Percentiles rank a stretch among this genome's conserved stretches.
These are phyloP conservation scores for Cardamine chenopodiifolia DNA, from an alignment of 345 rosid genomes.

Conservation along the genomic window DNA sequence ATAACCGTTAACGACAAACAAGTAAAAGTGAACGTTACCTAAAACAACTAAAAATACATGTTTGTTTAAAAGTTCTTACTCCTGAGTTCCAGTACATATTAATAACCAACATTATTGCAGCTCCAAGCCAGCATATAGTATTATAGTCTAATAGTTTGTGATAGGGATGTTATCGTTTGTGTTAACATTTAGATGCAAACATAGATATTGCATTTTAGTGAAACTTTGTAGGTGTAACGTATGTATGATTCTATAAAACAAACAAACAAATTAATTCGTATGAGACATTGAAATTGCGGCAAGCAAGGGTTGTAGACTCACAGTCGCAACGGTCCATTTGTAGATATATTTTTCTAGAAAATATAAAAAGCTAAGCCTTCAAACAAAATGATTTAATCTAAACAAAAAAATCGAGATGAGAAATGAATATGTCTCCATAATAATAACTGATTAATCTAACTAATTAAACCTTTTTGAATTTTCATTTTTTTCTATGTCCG, in stretches of 20 bases:
- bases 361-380: neutral
- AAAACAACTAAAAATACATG: conserved; percentile 17
- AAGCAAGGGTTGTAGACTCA: neutral
- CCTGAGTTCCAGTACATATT: neutral
- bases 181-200: neutral
- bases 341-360: neutral
- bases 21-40: conserved; percentile 40
- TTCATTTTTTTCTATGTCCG: neutral
- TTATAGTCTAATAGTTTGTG: neutral
- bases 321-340: neutral
- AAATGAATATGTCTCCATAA: neutral
- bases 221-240: neutral
- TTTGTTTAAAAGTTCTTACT: neutral
- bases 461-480: neutral
- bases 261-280: too few relatives aligned
- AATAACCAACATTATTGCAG: neutral
- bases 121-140: neutral
- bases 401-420: neutral
- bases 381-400: too few relatives aligned
- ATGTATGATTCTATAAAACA: neutral
- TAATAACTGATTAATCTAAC: neutral
- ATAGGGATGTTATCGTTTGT: neutral
- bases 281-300: too few relatives aligned
- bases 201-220: neutral
- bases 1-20: conserved; percentile 30